Evolutionary conservation across 345 rosid genomes (phyloP).

Genomic region (Salix caprea): DNA sequence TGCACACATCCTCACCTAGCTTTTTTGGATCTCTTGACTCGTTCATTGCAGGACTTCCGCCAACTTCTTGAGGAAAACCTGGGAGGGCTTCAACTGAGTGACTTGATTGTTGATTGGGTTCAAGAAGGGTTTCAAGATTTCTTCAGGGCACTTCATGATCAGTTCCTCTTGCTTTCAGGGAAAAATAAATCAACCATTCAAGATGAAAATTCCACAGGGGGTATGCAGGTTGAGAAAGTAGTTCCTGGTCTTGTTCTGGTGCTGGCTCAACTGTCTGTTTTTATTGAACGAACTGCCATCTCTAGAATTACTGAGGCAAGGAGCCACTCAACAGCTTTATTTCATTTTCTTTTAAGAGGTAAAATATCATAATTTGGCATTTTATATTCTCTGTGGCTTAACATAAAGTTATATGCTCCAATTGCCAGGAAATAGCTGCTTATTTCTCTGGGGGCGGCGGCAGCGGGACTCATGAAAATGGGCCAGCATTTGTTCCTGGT

Average conservation of each 20-base stretch:
- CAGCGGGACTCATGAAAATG: slow-evolving; percentile 47
- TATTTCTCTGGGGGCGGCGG: slow-evolving; percentile 58
- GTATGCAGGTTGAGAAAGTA: slow-evolving; percentile 51
- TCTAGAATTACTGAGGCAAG: slow-evolving; percentile 88
- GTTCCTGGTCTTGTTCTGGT: slow-evolving; percentile 75
- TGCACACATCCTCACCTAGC: slow-evolving; percentile 4
- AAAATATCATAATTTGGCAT: slow-evolving; percentile 1
- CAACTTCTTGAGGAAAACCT: slow-evolving; percentile 68
- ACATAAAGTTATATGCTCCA: background rate
- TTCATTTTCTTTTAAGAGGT: background rate
- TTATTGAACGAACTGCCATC: slow-evolving; percentile 79
- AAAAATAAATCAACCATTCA: slow-evolving; percentile 50
- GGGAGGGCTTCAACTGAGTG: slow-evolving; percentile 60
- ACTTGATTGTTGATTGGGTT: slow-evolving; percentile 60
- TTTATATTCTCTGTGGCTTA: slow-evolving; percentile 7
- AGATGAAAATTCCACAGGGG: slow-evolving; percentile 47
- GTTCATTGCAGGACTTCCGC: slow-evolving; percentile 62
- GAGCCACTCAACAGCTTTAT: slow-evolving; percentile 16
- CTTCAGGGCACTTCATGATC: slow-evolving; percentile 63
- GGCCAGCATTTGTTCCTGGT: slow-evolving; percentile 85
- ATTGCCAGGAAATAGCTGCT: slow-evolving; percentile 73
- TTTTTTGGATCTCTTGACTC: slow-evolving; percentile 12
- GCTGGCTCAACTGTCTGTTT: slow-evolving; percentile 78
- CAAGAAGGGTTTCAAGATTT: slow-evolving; percentile 95
- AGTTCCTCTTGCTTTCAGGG: slow-evolving; percentile 69